These are phyloP conservation scores for Ophiostoma quercus DNA, from an alignment of 2,329 filamentous ascomycete genomes.

Conservation along the genomic window DNA sequence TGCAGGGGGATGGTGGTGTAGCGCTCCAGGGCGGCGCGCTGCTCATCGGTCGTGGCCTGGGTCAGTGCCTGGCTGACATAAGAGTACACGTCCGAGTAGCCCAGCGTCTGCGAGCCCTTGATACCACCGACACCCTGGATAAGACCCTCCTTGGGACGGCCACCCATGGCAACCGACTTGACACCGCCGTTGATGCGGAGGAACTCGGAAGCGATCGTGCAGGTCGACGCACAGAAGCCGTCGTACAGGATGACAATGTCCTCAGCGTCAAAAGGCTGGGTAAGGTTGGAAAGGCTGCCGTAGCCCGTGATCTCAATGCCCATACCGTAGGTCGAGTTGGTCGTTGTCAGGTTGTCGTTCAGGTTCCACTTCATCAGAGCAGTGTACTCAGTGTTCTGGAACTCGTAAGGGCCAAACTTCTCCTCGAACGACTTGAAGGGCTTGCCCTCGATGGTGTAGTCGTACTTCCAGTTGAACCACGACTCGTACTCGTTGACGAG, in stretches of 20 bases:
- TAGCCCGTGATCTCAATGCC: conserved; percentile 49
- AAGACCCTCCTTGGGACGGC: conserved; percentile 47
- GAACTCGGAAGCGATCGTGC: conserved; percentile 33
- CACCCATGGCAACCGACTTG: conserved; percentile 56
- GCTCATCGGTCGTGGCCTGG: conserved; percentile 22
- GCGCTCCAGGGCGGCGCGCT: conserved; percentile 20
- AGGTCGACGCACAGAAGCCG: conserved; percentile 33
- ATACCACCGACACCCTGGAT: conserved; percentile 64
- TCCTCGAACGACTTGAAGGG: conserved; percentile 47
- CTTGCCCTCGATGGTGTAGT: conserved; percentile 44
- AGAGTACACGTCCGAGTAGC: conserved; percentile 25
- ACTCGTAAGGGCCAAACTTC: conserved; percentile 40
- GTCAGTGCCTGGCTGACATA: conserved; percentile 22
- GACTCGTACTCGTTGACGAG: conserved; percentile 23
- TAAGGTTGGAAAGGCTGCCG: conserved; percentile 42
- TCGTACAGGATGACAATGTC: conserved; percentile 54
- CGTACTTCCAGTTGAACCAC: conserved; percentile 47
- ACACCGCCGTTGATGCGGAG: conserved; percentile 41
- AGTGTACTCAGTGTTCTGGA: conserved; percentile 51
- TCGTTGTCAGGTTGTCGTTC: conserved; percentile 39
- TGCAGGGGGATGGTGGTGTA: conserved; percentile 21
- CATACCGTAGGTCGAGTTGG: conserved; percentile 35
- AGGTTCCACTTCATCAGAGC: conserved; percentile 49
- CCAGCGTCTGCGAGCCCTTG: conserved; percentile 44
- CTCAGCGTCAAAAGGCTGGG: conserved; percentile 51